Percentiles rank a stretch among this genome's conserved stretches.
These are phyloP conservation scores for Diaporthe australafricana DNA, from an alignment of 2,329 filamentous ascomycete species.

Conservation along the genomic window DNA sequence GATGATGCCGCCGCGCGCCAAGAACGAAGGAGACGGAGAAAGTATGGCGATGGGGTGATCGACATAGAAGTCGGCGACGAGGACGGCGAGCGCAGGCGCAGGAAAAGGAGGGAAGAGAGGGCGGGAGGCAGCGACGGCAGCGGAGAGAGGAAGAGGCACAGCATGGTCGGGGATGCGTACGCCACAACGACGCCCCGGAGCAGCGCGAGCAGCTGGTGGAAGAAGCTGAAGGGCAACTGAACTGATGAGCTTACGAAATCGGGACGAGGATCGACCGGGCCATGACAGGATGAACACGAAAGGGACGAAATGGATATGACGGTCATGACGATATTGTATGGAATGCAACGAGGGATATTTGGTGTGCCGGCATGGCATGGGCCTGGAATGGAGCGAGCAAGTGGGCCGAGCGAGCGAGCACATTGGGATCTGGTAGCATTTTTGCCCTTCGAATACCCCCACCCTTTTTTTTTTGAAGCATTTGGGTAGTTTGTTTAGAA, in stretches of 20 bases:
- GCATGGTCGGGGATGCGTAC: conserved; percentile 54
- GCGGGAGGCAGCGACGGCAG: conserved; percentile 60
- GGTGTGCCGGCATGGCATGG: background rate
- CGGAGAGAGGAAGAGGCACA: conserved; percentile 52
- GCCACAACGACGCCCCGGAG: conserved; percentile 56
- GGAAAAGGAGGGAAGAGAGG: conserved; percentile 42
- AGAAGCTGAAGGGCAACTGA: conserved; percentile 58
- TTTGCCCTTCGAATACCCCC: conserved; percentile 27
- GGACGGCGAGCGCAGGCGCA: conserved; percentile 44
- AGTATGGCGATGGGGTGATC: conserved; percentile 54
- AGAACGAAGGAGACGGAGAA: conserved; percentile 59
- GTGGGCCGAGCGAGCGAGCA: background rate
- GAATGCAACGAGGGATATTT: background rate
- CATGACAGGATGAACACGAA: conserved; percentile 13
- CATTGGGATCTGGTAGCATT: conserved; percentile 21
- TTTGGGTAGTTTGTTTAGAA: conserved; percentile 6
- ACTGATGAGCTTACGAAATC: conserved; percentile 20
- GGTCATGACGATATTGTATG: background rate
- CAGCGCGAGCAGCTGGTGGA: conserved; percentile 65
- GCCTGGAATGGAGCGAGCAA: background rate
- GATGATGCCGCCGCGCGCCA: conserved; percentile 63
- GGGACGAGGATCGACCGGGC: background rate
- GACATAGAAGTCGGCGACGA: conserved; percentile 47
- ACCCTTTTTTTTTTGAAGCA: conserved; percentile 2
- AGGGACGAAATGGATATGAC: conserved; percentile 1